phyloP scores from a whole-genome alignment of 805 yeast species.

The Starmerella floricola region DNA sequence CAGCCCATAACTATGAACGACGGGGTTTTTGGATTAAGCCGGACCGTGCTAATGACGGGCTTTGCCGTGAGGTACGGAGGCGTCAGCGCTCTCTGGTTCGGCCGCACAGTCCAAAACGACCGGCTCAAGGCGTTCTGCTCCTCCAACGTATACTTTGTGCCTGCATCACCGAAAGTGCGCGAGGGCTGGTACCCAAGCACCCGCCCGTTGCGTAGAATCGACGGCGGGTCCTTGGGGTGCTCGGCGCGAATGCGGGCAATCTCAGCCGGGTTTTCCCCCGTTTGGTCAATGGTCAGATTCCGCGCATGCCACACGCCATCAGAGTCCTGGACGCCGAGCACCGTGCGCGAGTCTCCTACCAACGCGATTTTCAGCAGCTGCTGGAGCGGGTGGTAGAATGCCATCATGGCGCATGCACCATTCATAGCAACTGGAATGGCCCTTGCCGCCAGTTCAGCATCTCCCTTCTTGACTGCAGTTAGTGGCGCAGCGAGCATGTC shows the following conservation, averaged over 20 bases:
- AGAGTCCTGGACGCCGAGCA: slow-evolving; percentile 51
- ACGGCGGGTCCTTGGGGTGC: slow-evolving; percentile 73
- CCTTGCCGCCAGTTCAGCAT: slow-evolving; percentile 66
- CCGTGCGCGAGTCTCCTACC: slow-evolving; percentile 89
- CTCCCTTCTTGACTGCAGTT: slow-evolving; percentile 45
- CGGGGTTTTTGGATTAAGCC: slow-evolving; percentile 53
- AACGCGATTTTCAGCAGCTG: slow-evolving; percentile 73
- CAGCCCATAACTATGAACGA: slow-evolving; percentile 85
- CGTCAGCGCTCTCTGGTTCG: slow-evolving; percentile 54
- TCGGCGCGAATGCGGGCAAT: slow-evolving; percentile 67
- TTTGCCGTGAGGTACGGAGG: slow-evolving; percentile 97
- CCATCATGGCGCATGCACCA: slow-evolving; percentile 83
- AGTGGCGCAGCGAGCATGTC: slow-evolving; percentile 70
- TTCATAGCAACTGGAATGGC: slow-evolving; percentile 46
- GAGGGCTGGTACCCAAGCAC: slow-evolving; percentile 90
- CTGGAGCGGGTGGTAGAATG: slow-evolving; percentile 68
- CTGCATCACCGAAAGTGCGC: slow-evolving; percentile 92
- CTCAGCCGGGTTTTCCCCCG: slow-evolving; percentile 80
- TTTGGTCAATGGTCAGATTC: slow-evolving; percentile 79
- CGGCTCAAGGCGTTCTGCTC: slow-evolving; percentile 60
- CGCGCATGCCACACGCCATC: slow-evolving; percentile 74
- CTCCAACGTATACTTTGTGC: slow-evolving; percentile 66
- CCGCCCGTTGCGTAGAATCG: slow-evolving; percentile 48
- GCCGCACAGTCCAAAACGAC: slow-evolving; percentile 62
- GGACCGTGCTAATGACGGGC: slow-evolving; percentile 77